Evolutionary conservation across 2,329 filamentous ascomycete genomes (phyloP).

Genomic region (Meredithiella fracta): DNA sequence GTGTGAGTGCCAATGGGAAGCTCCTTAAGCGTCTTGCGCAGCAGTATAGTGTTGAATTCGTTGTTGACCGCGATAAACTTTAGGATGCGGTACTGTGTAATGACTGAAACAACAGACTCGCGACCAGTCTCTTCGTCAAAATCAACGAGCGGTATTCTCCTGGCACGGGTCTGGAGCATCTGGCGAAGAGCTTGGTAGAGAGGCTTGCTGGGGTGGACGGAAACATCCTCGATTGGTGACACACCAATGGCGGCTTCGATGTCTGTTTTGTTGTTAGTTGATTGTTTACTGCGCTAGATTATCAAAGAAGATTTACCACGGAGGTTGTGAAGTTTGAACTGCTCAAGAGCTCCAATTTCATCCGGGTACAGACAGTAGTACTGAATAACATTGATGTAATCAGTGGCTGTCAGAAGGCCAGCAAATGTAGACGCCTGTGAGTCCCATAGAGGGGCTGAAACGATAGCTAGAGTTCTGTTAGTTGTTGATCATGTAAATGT

Average conservation of each 20-base stretch:
- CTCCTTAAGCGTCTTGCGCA: slow-evolving; percentile 76
- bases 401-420: slow-evolving; percentile 82
- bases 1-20: slow-evolving; percentile 73
- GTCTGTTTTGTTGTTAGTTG: slow-evolving; percentile 28
- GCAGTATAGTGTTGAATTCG: slow-evolving; percentile 65
- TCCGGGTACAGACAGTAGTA: slow-evolving; percentile 98
- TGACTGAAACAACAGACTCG: slow-evolving; percentile 86
- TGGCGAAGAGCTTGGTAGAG: slow-evolving; percentile 89
- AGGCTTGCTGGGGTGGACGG: slow-evolving; percentile 78
- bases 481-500: too few species aligned
- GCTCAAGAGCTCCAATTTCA: slow-evolving; percentile 74
- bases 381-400: slow-evolving; percentile 97
- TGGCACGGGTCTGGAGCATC: slow-evolving; percentile 86
- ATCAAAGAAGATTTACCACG: slow-evolving; percentile 59
- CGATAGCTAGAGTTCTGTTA: slow-evolving; percentile 54
- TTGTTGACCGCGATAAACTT: slow-evolving; percentile 97
- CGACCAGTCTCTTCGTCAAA: slow-evolving; percentile 85
- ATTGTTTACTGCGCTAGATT: background rate
- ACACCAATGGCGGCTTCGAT: slow-evolving; percentile 91
- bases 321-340: slow-evolving; percentile 82
- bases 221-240: slow-evolving; percentile 79
- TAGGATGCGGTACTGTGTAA: slow-evolving; percentile 94
- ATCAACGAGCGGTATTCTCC: slow-evolving; percentile 85
- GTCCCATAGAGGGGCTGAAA: slow-evolving; percentile 94
- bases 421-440: slow-evolving; percentile 85